phyloP scores from a whole-genome alignment of 352 stramenopile species.

The Phytophthora crassamura region DNA sequence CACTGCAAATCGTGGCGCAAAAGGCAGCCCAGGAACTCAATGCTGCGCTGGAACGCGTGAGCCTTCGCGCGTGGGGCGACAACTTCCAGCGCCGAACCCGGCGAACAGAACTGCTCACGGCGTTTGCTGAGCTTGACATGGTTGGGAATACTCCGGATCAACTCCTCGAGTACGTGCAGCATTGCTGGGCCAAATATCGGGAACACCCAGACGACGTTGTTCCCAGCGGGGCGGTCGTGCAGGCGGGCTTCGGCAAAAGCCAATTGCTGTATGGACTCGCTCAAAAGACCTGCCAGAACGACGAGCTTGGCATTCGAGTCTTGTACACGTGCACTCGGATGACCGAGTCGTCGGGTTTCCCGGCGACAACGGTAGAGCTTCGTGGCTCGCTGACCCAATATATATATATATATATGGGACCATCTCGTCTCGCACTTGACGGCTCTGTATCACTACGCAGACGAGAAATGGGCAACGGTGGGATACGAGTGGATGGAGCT shows the following conservation, averaged over 20 bases:
- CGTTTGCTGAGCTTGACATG: background rate
- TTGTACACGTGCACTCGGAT: slow-evolving; percentile 3
- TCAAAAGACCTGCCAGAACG: background rate
- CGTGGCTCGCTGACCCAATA: background rate
- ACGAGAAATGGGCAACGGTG: background rate
- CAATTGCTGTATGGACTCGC: background rate
- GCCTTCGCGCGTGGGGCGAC: too few species aligned
- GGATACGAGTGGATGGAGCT: slow-evolving; percentile 2
- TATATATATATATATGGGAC: background rate
- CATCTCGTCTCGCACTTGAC: background rate
- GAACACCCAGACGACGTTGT: background rate
- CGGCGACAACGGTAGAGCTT: background rate
- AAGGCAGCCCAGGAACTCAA: too few species aligned
- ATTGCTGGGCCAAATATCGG: background rate
- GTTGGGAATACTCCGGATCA: background rate
- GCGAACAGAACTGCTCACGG: background rate
- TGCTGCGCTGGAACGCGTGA: too few species aligned
- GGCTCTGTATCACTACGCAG: background rate
- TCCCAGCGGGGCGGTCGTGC: background rate
- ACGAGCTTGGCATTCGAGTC: background rate
- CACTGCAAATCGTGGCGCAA: too few species aligned
- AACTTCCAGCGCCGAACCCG: background rate
- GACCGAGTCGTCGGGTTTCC: background rate
- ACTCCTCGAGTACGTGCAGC: background rate
- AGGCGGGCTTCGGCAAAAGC: slow-evolving; percentile 3